phyloP scores from a whole-genome alignment of 305 asterid genomes.

The Plantago coronopus region DNA sequence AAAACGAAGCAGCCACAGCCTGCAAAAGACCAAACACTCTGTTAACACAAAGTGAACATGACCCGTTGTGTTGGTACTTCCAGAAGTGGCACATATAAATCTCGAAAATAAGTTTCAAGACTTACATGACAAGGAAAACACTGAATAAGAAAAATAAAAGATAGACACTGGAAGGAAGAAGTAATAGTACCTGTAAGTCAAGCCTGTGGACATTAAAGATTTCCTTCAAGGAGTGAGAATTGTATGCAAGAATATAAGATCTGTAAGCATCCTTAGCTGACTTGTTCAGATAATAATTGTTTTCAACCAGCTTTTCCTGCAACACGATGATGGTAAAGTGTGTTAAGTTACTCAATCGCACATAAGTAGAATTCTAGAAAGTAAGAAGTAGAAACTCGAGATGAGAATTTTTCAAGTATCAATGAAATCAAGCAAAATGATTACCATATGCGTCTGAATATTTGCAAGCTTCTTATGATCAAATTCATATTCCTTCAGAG shows the following conservation, averaged over 20 bases:
- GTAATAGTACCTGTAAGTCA: slow-evolving; percentile 61
- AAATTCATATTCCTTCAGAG: slow-evolving; percentile 77
- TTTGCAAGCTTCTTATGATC: slow-evolving; percentile 69
- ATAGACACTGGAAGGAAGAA: neutral
- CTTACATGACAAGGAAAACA: too few relatives aligned
- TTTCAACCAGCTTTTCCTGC: slow-evolving; percentile 67
- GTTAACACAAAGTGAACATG: neutral
- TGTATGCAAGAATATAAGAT: slow-evolving; percentile 76
- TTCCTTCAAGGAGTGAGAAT: slow-evolving; percentile 89
- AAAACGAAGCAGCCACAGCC: slow-evolving; percentile 94
- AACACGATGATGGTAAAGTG: slow-evolving; percentile 6
- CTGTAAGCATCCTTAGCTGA: slow-evolving; percentile 95
- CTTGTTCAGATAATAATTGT: slow-evolving; percentile 67
- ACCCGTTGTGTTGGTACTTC: too few relatives aligned
- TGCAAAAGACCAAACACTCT: slow-evolving; percentile 26
- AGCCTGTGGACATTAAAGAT: slow-evolving; percentile 82
- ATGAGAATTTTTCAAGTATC: too few relatives aligned
- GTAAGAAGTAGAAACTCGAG: too few relatives aligned
- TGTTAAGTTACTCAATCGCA: too few relatives aligned
- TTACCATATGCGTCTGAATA: slow-evolving; percentile 83
- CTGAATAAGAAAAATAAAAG: neutral
- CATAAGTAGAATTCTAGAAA: too few relatives aligned
- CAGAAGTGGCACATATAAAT: too few relatives aligned
- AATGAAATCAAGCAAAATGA: slow-evolving; percentile 14
- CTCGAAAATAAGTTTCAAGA: too few relatives aligned